These are phyloP conservation scores for Schizothecium vesticola DNA, from an alignment of 495 filamentous ascomycete genomes.

Conservation along the genomic window DNA sequence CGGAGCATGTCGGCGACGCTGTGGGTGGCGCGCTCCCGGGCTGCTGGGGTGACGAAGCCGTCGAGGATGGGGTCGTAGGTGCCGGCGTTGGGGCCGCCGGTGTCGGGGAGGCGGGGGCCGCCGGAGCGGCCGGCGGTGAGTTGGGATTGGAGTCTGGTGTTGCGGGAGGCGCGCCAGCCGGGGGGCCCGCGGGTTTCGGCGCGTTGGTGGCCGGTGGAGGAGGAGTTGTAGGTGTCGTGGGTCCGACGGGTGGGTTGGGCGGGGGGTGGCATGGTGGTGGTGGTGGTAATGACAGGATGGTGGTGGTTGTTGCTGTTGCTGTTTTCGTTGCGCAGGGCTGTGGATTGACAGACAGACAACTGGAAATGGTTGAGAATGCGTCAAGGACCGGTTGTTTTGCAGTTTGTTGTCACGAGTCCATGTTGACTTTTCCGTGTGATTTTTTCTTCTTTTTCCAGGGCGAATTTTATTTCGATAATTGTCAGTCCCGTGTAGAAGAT, in stretches of 20 bases:
- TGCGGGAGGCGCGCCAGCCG: constrained; percentile 66
- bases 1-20: constrained; percentile 46
- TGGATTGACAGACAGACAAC: neutral
- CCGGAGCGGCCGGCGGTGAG: constrained; percentile 49
- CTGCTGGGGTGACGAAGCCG: constrained; percentile 39
- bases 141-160: constrained; percentile 61
- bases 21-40: constrained; percentile 35
- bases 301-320: neutral
- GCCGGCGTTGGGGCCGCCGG: constrained; percentile 50
- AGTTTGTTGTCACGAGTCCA: neutral
- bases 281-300: constrained; percentile 10
- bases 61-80: constrained; percentile 43
- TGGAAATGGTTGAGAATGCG: neutral
- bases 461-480: neutral
- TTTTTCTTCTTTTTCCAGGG: neutral
- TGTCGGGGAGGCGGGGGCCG: constrained; percentile 52
- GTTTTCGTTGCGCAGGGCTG: neutral
- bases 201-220: constrained; percentile 73
- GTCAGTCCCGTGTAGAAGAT: neutral
- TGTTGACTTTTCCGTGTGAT: neutral
- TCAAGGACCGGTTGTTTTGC: neutral
- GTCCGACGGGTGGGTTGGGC: constrained; percentile 30
- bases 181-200: constrained; percentile 58
- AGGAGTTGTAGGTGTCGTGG: constrained; percentile 81
- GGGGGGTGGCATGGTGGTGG: constrained; percentile 41